Conservation (phyloP, 495 filamentous ascomycete species). For the Talaromyces liani region DNA sequence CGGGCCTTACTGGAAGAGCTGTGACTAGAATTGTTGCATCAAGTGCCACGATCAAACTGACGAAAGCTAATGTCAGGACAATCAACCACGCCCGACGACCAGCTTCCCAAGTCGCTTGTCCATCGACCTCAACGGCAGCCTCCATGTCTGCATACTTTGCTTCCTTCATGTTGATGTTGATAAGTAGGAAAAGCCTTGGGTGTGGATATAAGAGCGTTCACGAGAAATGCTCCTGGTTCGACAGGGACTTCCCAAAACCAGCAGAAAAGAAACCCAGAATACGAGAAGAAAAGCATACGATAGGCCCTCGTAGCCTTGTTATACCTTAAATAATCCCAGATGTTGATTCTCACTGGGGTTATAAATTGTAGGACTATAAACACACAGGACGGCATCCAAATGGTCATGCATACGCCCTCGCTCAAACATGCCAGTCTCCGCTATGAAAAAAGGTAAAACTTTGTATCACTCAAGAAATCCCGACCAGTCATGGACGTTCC, state of each 20-base stretch:
- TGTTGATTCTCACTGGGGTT: background rate
- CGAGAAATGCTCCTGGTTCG: background rate
- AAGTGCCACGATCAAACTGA: constrained; percentile 45
- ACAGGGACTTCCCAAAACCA: background rate
- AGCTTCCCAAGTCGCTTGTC: background rate
- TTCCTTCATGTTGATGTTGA: background rate
- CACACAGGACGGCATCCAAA: background rate
- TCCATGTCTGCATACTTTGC: background rate
- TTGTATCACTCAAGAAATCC: background rate
- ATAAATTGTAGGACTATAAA: background rate
- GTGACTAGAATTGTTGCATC: constrained; percentile 48
- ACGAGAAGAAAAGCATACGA: background rate
- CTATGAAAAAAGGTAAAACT: background rate
- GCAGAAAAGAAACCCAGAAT: background rate
- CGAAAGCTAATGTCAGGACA: constrained; percentile 33
- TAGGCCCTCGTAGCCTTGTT: background rate
- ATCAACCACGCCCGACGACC: constrained; percentile 13
- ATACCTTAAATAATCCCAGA: background rate
- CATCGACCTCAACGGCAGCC: background rate
- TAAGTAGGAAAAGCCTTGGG: background rate
- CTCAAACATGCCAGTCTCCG: background rate
- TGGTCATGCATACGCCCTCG: background rate
- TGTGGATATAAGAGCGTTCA: background rate
- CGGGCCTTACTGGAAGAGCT: constrained; percentile 21
- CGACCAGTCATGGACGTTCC: background rate